These are phyloP conservation scores for Oryza officinalis DNA, from an alignment of 176 grass and related monocot species.

Conservation along the genomic window DNA sequence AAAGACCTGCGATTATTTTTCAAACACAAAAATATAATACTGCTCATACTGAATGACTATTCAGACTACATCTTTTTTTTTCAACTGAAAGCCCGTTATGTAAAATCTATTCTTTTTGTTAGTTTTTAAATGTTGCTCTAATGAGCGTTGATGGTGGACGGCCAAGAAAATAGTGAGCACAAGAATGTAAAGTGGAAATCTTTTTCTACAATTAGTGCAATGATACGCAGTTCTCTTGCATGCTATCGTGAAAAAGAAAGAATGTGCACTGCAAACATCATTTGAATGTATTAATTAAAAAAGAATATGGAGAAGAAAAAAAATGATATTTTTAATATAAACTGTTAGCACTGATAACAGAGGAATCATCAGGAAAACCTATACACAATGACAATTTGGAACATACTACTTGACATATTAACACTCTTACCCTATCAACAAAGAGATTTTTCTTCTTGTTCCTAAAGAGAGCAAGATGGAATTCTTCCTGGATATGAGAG, in stretches of 20 bases:
- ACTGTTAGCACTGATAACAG: neutral
- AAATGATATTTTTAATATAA: neutral
- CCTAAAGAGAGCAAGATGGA: conserved; percentile 59
- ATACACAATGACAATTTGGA: neutral
- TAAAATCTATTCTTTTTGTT: neutral
- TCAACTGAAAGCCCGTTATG: conserved; percentile 9
- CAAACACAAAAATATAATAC: neutral
- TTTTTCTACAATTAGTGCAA: neutral
- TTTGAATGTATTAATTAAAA: neutral
- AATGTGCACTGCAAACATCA: neutral
- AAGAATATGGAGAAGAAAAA: neutral
- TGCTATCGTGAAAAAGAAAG: neutral
- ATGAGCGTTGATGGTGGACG: neutral
- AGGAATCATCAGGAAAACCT: neutral
- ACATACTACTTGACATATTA: neutral
- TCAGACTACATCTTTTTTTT: conserved; percentile 9
- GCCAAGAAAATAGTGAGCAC: neutral
- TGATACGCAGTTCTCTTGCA: neutral
- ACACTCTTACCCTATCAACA: conserved; percentile 60
- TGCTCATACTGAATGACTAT: conserved; percentile 2
- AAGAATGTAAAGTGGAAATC: neutral
- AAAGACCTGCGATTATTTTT: conserved; percentile 53
- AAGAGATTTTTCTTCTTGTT: conserved; percentile 68
- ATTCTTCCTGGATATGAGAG: conserved; percentile 56
- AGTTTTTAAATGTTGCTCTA: neutral